Base-by-base conservation (phyloP, 2,329 filamentous ascomycete genomes). In the Leptosphaerulina australis region DNA sequence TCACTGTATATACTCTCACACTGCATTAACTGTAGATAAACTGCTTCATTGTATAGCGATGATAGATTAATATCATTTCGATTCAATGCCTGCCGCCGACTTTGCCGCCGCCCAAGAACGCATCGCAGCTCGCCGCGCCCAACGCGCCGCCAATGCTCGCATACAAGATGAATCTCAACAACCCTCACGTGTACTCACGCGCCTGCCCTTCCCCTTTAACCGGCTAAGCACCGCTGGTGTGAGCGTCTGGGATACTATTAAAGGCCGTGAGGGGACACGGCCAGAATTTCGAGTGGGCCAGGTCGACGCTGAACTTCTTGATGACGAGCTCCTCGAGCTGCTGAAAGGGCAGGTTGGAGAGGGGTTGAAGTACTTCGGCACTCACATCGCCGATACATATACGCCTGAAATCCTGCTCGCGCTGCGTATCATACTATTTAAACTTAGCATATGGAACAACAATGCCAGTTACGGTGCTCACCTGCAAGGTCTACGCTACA, bases 401-500 rank as follows among this genome's bases (percentile, higher is more conserved):
- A 86, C 86, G 11, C 81, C 89, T 43, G 94, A 97, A 75, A 93
- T 97, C 44, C 80, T 88, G 55, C 80, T 97, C 21, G 82, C 79
- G 0, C 79, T 99, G 47, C 82, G 93, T 36, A 84, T 88, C 2
- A 78, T 91, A 3, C 78, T 99, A 6, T 99, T 97, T 80, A 99
- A 99, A 75, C 82, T 99, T 55, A 91, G 89, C 12, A 87, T 99
- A 50, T 99, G 94, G 94, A 92, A 97, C 72, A 90, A 97, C 72
- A 87, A 96, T 71, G 90, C 94, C 29, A 95, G 90, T 4, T 97
- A 99, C 73, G 94, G 94, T 53, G 94, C 94, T 9, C 87, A 90
- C 26, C 79, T 99, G 39, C 94, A 99, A 73, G 96, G 96, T 56
- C 81, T 99, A 21, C 87, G 87, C 68, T 97, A 93, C 68, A 88